Base-by-base conservation (phyloP, 1,284 basidiomycete genomes). In the Leccinum holopus region DNA sequence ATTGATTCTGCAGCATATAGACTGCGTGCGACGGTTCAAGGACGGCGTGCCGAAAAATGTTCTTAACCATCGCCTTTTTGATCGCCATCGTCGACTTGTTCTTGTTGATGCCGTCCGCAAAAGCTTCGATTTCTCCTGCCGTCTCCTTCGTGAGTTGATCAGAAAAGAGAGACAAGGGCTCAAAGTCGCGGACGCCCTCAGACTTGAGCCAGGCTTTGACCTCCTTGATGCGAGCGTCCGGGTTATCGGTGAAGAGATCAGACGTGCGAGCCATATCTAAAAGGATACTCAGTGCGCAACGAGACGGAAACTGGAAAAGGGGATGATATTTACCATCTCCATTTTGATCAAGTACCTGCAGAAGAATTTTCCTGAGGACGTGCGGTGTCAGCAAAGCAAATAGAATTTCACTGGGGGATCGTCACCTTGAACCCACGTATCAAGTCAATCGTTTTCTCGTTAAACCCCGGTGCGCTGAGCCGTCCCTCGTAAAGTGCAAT, bases 401-500 rank as follows among this genome's bases (percentile, higher is more conserved):
- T 1, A 0, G 2, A 1, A 37, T 53, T n/a, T 4, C 32, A 3
- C 47, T n/a, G 4, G 30, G 11, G 14, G 16, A n/a, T 52, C 5
- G 52, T 51, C 56, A 86, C 87, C 82, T 91, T 91, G 79, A 98
- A 98, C 63, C 94, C 89, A 55, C 79, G 81, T 61, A 99, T 85
- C 6, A 98, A 82, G 47, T 90, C 82, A 41, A 96, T 79, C 0
- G 96, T 89, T 73, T 90, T 91, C 66, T 95, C 87, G 67, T 94
- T 97, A 74, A 91, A 99, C 76, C 18, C 91, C 16, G 87, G 84
- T 2, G 80, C 81, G 62, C 84, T 88, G 25, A 96, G 80, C 39
- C 90, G 86, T 69, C 94, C 93, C 78, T 98, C 95, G 71, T 97
- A 97, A 41, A 97, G 80, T 39, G 91, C 92, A 67, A 95, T 95